Base-by-base conservation (phyloP, 2,329 filamentous ascomycete genomes). In the Xylariaceae sp. region DNA sequence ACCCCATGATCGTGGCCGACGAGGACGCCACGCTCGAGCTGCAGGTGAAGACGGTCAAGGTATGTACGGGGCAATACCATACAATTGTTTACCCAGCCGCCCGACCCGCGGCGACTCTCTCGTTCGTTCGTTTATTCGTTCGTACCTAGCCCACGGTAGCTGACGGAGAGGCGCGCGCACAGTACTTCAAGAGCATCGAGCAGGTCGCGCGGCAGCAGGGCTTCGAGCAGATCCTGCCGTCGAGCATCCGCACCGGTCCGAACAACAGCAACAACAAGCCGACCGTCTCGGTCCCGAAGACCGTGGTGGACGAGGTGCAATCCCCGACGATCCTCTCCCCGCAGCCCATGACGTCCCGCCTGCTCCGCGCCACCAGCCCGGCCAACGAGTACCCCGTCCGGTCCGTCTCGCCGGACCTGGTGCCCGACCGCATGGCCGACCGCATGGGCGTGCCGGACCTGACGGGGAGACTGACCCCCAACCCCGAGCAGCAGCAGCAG, bases 1-100 rank as follows among this genome's bases (percentile, higher is more conserved):
- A 89, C 50, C 80, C 85, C 33, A 77, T 92, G 68, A 78, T 92
- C 45, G 83, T 90, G 8, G 83, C 83, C 29, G 86, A 93, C 50
- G 83, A 90, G 49, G 84, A 90, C 52, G 80, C 80, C 12, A 85
- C 80, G 2, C 63, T 82, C 11, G 80, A 84, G 56, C 63, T 85
- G 32, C 78, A 80, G 54, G 80, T 84, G 41, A 84, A 84, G 65
- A 84, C 80, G 0, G 80, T 84, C 49, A 75, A 72, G 63, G 71
- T 70, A 55, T 49, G 55, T n/a, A n/a, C n/a, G n/a, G n/a, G n/a
- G n/a, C n/a, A n/a, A n/a, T n/a, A n/a, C n/a, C n/a, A n/a, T n/a
- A n/a, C n/a, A n/a, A n/a, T n/a, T n/a, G n/a, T n/a, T n/a, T n/a
- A n/a, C n/a, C n/a, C n/a, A n/a, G n/a, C n/a, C n/a, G n/a, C n/a